Percentiles rank a stretch among this genome's conserved stretches.
Evolutionary conservation across 129 eudicot genomes (phyloP).

Genomic region (Flaveria bidentis): DNA sequence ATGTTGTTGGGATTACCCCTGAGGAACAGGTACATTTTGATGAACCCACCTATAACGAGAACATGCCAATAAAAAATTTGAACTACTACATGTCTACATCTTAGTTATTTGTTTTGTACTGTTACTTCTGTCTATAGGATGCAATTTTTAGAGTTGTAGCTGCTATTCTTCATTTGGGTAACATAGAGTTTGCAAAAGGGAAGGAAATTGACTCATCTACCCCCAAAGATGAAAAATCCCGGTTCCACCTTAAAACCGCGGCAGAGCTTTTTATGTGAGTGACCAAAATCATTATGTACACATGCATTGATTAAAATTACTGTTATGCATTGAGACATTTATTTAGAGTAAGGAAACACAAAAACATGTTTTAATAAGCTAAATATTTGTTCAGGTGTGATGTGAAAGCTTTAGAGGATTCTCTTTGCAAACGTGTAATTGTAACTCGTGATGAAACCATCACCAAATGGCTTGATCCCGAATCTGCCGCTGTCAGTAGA

Average conservation of each 20-base stretch:
- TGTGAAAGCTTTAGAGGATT: constrained; percentile 82
- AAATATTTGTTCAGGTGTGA: constrained; percentile 73
- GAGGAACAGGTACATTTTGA: constrained; percentile 73
- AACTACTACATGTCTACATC: constrained; percentile 17
- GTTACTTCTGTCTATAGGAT: constrained; percentile 53
- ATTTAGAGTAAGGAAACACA: constrained; percentile 14
- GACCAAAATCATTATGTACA: background rate
- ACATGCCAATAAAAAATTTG: background rate
- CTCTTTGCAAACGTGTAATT: constrained; percentile 94
- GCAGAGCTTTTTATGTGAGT: constrained; percentile 92
- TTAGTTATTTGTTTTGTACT: background rate
- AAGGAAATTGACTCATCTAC: constrained; percentile 84
- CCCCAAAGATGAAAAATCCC: constrained; percentile 95
- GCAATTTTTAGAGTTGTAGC: constrained; percentile 97
- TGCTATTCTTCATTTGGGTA: constrained; percentile 95
- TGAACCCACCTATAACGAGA: constrained; percentile 19
- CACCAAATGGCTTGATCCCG: constrained; percentile 91
- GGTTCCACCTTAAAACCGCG: constrained; percentile 81
- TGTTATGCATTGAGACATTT: background rate
- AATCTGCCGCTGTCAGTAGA: constrained; percentile 82
- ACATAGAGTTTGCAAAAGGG: constrained; percentile 88
- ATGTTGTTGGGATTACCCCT: constrained; percentile 83
- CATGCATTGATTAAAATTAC: constrained; percentile 22
- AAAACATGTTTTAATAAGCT: constrained; percentile 19
- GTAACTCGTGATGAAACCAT: constrained; percentile 97